Conservation (phyloP, 2,329 filamentous ascomycete genomes). For the Colletotrichum plurivorum region DNA sequence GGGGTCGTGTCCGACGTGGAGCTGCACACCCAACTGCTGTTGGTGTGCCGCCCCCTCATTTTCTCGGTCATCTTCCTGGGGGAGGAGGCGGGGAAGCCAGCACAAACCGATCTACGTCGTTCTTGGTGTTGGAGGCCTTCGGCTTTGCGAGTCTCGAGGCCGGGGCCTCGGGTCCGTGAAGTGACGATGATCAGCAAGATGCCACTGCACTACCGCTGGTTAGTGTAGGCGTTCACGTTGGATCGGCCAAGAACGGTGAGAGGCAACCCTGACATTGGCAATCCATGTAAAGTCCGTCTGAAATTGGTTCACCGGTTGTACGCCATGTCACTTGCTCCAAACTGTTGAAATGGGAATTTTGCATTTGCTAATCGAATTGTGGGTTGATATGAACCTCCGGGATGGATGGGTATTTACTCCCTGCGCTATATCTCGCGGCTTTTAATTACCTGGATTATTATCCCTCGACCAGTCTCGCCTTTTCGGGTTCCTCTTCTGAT, state of each 20-base stretch:
- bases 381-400: too few relatives aligned
- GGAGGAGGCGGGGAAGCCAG: constrained; percentile 20
- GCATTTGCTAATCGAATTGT: too few relatives aligned
- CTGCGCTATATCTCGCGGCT: not conserved
- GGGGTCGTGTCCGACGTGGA: constrained; percentile 20
- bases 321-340: too few relatives aligned
- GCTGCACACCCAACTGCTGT: not conserved
- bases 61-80: constrained; percentile 31
- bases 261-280: not conserved
- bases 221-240: not conserved
- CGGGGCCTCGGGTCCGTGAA: not conserved
- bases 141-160: not conserved
- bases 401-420: not conserved
- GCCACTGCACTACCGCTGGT: too few relatives aligned
- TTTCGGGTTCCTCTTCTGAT: too few relatives aligned
- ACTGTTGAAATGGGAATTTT: too few relatives aligned
- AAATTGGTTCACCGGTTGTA: too few relatives aligned
- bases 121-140: constrained; percentile 25
- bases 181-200: not conserved
- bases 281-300: not conserved
- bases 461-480: not conserved
- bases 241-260: not conserved
- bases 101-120: not conserved
- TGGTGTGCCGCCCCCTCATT: constrained; percentile 22
- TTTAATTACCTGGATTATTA: not conserved